Conservation (phyloP, 1,284 basidiomycete genomes). For the Entoloma clypeatum region DNA sequence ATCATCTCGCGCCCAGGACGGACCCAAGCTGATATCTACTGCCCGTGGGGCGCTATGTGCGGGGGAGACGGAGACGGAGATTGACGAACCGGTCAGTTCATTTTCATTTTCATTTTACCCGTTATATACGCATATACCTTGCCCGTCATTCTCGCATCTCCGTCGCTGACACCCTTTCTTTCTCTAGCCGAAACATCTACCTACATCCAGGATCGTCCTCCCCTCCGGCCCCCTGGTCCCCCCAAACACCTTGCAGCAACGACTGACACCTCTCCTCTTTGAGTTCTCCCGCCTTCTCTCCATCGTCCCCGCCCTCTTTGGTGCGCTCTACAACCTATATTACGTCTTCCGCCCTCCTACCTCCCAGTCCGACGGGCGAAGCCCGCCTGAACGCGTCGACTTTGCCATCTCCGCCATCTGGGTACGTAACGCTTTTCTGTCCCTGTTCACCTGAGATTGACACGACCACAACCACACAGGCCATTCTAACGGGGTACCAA, state of each 20-base stretch:
- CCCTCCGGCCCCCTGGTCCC: conserved; percentile 46
- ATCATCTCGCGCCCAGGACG: conserved; percentile 22
- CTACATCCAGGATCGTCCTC: conserved; percentile 44
- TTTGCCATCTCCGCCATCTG: conserved; percentile 62
- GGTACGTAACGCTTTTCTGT: conserved; percentile 39
- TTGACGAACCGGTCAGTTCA: conserved; percentile 64
- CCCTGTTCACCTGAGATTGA: conserved; percentile 1
- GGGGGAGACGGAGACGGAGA: conserved; percentile 75
- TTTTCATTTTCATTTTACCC: conserved; percentile 7
- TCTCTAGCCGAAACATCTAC: conserved; percentile 42
- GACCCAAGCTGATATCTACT: conserved; percentile 52
- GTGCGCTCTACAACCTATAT: conserved; percentile 59
- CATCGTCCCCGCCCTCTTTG: conserved; percentile 65
- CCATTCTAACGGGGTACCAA: conserved; percentile 77
- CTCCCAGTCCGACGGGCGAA: conserved; percentile 18
- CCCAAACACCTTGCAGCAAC: conserved; percentile 36
- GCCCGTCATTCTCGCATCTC: conserved; percentile 4
- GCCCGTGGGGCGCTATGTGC: conserved; percentile 56
- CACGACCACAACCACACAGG: conserved; percentile 35
- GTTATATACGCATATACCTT: conserved; percentile 4
- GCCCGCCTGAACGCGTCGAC: conserved; percentile 50
- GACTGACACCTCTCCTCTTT: conserved; percentile 39
- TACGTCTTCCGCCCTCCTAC: conserved; percentile 42
- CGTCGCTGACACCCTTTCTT: conserved; percentile 18
- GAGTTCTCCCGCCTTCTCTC: conserved; percentile 59